phyloP scores from a whole-genome alignment of 2,329 filamentous ascomycete genomes.

The Aaosphaeria arxii region DNA sequence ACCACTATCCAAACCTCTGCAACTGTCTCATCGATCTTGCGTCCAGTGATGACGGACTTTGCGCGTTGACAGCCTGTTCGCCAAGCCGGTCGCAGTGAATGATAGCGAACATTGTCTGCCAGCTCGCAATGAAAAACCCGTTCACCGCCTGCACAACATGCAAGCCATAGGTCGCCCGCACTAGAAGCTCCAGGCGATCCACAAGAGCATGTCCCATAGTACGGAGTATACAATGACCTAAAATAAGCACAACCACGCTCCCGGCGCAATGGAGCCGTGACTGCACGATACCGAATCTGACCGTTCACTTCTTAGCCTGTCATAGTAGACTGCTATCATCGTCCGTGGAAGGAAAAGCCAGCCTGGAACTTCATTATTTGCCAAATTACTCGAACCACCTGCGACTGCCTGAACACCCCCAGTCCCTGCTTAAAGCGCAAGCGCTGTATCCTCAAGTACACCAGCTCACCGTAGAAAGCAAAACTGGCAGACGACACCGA shows the following conservation, averaged over 20 bases:
- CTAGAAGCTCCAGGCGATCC: constrained; percentile 6
- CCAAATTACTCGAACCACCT: not conserved
- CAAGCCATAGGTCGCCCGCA: constrained; percentile 21
- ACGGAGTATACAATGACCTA: constrained; percentile 1
- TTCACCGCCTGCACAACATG: constrained; percentile 6
- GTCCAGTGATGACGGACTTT: not conserved
- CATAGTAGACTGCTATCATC: not conserved
- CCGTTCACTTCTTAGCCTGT: constrained; percentile 7
- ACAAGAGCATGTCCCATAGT: not conserved
- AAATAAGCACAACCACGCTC: constrained; percentile 5
- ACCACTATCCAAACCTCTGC: constrained; percentile 6
- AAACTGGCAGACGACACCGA: too few species aligned
- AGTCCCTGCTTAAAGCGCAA: not conserved
- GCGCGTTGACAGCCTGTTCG: not conserved
- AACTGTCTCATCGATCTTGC: constrained; percentile 1
- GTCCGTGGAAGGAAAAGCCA: not conserved
- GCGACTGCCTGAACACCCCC: not conserved
- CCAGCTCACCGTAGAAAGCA: too few species aligned
- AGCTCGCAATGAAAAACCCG: not conserved
- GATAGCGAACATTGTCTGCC: not conserved
- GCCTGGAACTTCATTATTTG: not conserved
- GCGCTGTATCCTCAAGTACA: too few species aligned
- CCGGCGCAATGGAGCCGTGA: constrained; percentile 11
- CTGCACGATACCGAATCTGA: constrained; percentile 7
- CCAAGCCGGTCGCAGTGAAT: not conserved